Evolutionary conservation across 139 green algal genomes (phyloP), one percentile per base, ranked within the genome.

Genomic region (Astrephomene gubernaculifera): DNA sequence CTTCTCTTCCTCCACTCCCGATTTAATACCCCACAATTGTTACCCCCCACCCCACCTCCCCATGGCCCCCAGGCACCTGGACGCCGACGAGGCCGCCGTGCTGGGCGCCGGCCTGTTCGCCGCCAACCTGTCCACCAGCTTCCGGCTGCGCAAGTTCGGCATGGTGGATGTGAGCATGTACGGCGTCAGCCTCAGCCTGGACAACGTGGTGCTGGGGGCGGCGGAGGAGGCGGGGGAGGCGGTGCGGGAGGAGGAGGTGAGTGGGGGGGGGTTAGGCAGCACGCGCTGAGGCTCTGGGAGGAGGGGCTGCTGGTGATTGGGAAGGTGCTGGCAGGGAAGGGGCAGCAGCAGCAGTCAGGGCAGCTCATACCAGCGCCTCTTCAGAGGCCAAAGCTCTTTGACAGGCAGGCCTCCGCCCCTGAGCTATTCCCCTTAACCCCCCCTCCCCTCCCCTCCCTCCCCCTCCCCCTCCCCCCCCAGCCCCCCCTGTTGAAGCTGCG

Each of bases 81-180:
- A 99, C 87, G 94, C 95, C 8, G 98, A 99, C 87, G 98, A 99
- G 92, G 97, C 97, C 1, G 86, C 96, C 22, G 97, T 96, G 63
- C 88, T 98, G 83, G 98, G 98, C 7, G 96, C 96, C 0, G 96
- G 91, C 29, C 90, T 99, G 86, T 95, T 98, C 85, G 98, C 96
- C 41, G 98, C 98, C 83, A 99, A 99, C 94, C 90, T 98, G 74
- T 95, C 85, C 69, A 98, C 96, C 82, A 70, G 24, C 67, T 99
- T 99, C 94, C 94, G 97, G n/a, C 91, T 99, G 90, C 94, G 96
- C 86, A 95, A 97, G 87, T 98, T 99, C 90, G 97, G 97, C 78
- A 95, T 97, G 90, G 53, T 92, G 0, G 97, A 99, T 85, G 89
- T 95, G 53, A 87, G 91, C 52, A 89, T 94, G 39, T 98, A 97